Base-by-base conservation (phyloP, 306 rosid genomes). In the Oemleria cerasiformis region DNA sequence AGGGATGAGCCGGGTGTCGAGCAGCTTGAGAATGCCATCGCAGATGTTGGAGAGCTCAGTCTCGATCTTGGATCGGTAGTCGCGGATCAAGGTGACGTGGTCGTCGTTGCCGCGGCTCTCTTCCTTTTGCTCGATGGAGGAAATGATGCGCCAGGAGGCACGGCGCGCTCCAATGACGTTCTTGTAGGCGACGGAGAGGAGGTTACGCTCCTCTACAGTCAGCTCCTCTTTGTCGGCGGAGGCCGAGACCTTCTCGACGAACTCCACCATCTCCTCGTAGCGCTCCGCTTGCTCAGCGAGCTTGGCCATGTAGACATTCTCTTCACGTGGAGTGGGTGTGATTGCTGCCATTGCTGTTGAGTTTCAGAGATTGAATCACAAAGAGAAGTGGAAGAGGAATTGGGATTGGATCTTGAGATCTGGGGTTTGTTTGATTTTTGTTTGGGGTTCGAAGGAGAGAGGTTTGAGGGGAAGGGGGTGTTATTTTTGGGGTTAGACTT, bases 51-150 rank as follows among this genome's bases (percentile, higher is more conserved):
- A 88, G 54, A 95, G 97, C 83, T 95, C 97, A 1, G 69, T 12
- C 86, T 95, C 99, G 84, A 95, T 95, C 93, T 95, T 95, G 67
- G 97, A 91, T 81, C 99, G 84, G 88, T 95, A 95, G 73, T 89
- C 96, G 15, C 96, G 92, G 91, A 94, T 94, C 75, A 86, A 57
- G 39, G 88, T 0, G 10, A 94, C 99, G 55, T 91, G 97, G 69
- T 95, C 97, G 79, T 95, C 97, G 86, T 95, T 91, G 51, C 99
- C 99, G 65, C 96, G 97, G 88, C 99, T 95, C 92, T 95, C 99
- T 81, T 95, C 99, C 86, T 91, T 95, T 88, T 95, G 99, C 84
- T 95, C 99, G 75, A 95, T 95, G 12, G 99, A 95, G 61, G 99
- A 95, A 41, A 95, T 95, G 72, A 95, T 95, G 7, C 99, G 87